Base-by-base conservation (phyloP, 2,329 filamentous ascomycete genomes). In the Cercospora zeina region DNA sequence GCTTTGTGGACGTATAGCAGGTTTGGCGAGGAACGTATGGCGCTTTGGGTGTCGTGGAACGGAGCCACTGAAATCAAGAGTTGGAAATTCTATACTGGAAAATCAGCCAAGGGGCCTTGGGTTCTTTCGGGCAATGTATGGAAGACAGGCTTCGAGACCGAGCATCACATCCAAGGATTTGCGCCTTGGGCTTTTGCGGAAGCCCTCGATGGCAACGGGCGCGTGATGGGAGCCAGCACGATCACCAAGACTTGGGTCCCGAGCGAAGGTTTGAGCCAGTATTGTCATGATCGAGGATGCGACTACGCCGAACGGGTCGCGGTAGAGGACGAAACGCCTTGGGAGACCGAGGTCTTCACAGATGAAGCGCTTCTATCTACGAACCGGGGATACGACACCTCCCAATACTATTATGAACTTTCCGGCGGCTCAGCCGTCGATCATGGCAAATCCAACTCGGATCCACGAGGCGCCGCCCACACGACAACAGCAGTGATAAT, bases 1-100 rank as follows among this genome's bases (percentile, higher is more conserved):
- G 73, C 60, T 64, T 60, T 76, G 13, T 75, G 71, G 70, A 72
- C 76, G 4, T 76, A 71, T 65, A 77, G 77, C 59, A 65, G 54
- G 51, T 71, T 70, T 16, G 73, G 74, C 3, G 63, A 70, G 6
- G 68, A 69, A 1, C 53, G 59, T 0, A 76, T 72, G 63, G 73
- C 76, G 8, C 71, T 79, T n/a, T 86, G 82, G 70, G 82, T 84
- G 1, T 84, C 80, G 4, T 82, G 80, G 80, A 82, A 82, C 64
- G 80, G 80, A 11, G 80, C 79, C 0, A 82, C 80, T 1, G 80
- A 81, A 54, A 74, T 81, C n/a, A 63, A 63, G 19, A 72, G 69
- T 4, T 82, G 84, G 85, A 75, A 78, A 27, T 83, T 85, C 67
- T 83, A 79, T 68, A 77, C 76, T 3, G 68, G 73, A 1, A 69